Evolutionary conservation across 257 asterid species (phyloP), one percentile per base, ranked within the genome.

Genomic region (Voacanga thouarsii): DNA sequence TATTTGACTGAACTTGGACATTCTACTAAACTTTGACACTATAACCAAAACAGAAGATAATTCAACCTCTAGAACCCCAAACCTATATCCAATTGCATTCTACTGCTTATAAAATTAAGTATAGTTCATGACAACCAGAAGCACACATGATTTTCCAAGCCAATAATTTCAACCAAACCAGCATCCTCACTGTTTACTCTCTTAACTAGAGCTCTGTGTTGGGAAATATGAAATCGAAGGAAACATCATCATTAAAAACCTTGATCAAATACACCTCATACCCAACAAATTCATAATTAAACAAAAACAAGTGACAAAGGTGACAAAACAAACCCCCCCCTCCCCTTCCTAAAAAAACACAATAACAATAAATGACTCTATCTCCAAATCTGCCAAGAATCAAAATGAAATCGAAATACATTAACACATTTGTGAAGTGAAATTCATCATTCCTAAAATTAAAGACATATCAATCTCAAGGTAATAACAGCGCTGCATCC

Each of bases 281-380:
- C 71, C 71, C 49, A 39, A 68, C 30, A 21, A 68, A 68, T 21
- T 68, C 53, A 68, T 12, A 68, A 68, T 41, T 68, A 39, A 41
- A 66, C 12, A 26, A 11, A 60, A 60, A 8, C 6, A 60, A 60
- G 4, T 8, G 37, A 55, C 24, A 55, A 8, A 55, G 10, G 24
- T 1, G 0, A 1, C 19, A 21, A 55, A 18, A 55, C 61, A 55
- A 15, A 7, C 65, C 65, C 33, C 70, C 7, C 71, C n/a, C n/a
- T n/a, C n/a, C n/a, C n/a, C n/a, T n/a, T n/a, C n/a, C n/a, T n/a
- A n/a, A n/a, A 16, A 18, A 66, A 16, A 18, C 6, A 9, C 9
- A 41, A 1, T 53, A 41, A 41, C 16, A 64, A 26, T 33, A 59
- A 63, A 28, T 43, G 28, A 0, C 68, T 11, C 23, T 21, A 12